Evolutionary conservation across 1,284 basidiomycete species (phyloP).

Genomic region (Puccinia coronata): DNA sequence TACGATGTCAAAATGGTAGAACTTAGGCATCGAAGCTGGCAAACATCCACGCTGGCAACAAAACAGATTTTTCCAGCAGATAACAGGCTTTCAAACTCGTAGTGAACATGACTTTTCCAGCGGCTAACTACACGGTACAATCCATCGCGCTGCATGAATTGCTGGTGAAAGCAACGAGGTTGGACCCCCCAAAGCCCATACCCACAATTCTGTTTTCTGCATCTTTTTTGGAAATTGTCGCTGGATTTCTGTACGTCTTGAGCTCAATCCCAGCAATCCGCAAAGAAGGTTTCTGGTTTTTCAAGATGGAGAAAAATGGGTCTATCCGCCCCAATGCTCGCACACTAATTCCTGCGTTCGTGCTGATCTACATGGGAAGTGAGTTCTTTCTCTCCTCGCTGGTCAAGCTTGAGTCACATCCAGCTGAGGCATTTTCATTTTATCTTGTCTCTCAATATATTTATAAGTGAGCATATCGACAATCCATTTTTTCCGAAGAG

Average conservation of each 20-base stretch:
- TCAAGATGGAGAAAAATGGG: slow-evolving; percentile 18
- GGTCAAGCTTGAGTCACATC: background rate
- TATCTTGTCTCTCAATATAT: background rate
- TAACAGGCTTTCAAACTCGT: background rate
- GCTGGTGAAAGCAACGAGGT: background rate
- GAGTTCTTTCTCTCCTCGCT: background rate
- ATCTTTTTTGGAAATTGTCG: background rate
- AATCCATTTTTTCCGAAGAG: background rate
- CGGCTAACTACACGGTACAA: background rate
- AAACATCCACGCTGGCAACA: too few species aligned
- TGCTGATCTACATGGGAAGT: slow-evolving; percentile 1
- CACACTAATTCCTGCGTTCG: background rate
- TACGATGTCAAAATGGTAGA: too few species aligned
- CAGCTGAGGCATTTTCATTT: too few species aligned
- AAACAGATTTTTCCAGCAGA: background rate
- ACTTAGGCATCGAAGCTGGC: too few species aligned
- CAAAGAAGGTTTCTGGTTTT: slow-evolving; percentile 1
- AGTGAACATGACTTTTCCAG: background rate
- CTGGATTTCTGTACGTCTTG: slow-evolving; percentile 1
- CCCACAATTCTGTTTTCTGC: background rate
- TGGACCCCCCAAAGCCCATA: background rate
- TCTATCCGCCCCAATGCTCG: slow-evolving; percentile 1
- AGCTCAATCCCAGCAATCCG: slow-evolving; percentile 8
- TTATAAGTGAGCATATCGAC: slow-evolving; percentile 11
- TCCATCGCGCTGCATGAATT: slow-evolving; percentile 1